These are phyloP conservation scores for Colletotrichum cereale DNA, from an alignment of 2,329 filamentous ascomycete genomes.

Conservation along the genomic window DNA sequence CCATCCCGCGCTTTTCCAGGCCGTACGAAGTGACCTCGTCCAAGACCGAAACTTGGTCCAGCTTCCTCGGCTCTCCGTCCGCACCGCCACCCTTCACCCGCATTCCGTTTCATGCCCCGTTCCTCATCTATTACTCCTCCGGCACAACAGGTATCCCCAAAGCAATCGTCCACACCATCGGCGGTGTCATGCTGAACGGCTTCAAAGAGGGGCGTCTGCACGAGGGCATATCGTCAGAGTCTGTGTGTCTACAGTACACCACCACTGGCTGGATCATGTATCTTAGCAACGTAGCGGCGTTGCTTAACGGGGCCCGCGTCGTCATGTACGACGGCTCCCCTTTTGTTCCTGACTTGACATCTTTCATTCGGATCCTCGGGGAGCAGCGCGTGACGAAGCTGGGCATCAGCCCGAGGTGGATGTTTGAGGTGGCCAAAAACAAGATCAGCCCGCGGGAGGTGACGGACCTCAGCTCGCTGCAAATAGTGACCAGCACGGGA, in stretches of 20 bases:
- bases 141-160: slow-evolving; percentile 89
- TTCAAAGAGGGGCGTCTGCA: slow-evolving; percentile 71
- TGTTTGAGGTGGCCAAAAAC: slow-evolving; percentile 78
- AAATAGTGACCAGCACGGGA: slow-evolving; percentile 77
- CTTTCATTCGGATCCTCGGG: slow-evolving; percentile 72
- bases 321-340: slow-evolving; percentile 89
- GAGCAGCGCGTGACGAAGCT: slow-evolving; percentile 77
- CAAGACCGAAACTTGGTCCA: slow-evolving; percentile 57
- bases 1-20: slow-evolving; percentile 73
- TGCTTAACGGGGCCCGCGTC: slow-evolving; percentile 71
- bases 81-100: slow-evolving; percentile 66
- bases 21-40: slow-evolving; percentile 69
- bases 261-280: slow-evolving; percentile 95
- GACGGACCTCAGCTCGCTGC: slow-evolving; percentile 72
- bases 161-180: slow-evolving; percentile 84
- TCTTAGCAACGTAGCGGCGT: slow-evolving; percentile 67
- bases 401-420: slow-evolving; percentile 81
- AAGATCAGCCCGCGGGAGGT: slow-evolving; percentile 72
- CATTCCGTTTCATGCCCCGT: slow-evolving; percentile 79
- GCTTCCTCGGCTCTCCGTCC: slow-evolving; percentile 56
- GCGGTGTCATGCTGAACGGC: slow-evolving; percentile 68
- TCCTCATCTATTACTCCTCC: slow-evolving; percentile 82
- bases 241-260: slow-evolving; percentile 67
- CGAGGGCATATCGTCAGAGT: slow-evolving; percentile 54
- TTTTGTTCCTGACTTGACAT: slow-evolving; percentile 75